Conservation (phyloP, 108 stramenopile genomes). For the Cyclostephanos invisitatus region DNA sequence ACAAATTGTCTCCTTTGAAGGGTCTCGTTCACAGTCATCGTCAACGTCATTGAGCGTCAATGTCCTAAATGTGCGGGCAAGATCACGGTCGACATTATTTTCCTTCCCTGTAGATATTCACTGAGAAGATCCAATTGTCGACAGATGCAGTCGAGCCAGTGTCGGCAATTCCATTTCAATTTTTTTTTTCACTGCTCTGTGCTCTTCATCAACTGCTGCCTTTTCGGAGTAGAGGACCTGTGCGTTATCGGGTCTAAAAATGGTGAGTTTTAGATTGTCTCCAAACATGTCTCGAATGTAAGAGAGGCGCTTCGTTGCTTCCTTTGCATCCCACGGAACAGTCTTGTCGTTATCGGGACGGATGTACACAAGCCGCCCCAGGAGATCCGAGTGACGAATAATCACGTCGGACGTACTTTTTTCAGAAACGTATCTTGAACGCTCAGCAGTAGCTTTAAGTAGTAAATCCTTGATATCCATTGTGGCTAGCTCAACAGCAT, state of each 20-base stretch:
- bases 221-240: constrained; percentile 14
- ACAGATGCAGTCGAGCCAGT: constrained; percentile 42
- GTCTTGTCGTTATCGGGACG: constrained; percentile 10
- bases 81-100: constrained; percentile 2
- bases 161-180: constrained; percentile 23
- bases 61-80: constrained; percentile 3
- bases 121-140: constrained; percentile 56
- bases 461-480: constrained; percentile 24
- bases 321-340: constrained; percentile 29
- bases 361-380: constrained; percentile 21
- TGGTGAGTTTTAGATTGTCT: constrained; percentile 3
- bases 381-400: constrained; percentile 8
- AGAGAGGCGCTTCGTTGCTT: constrained; percentile 23
- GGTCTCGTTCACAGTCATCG: background rate
- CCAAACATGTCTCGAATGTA: constrained; percentile 18
- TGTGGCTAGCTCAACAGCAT: constrained; percentile 1
- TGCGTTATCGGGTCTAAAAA: constrained; percentile 30
- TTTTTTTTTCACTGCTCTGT: constrained; percentile 11
- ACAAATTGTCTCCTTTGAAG: constrained; percentile 43
- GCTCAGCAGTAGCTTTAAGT: background rate
- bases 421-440: constrained; percentile 23
- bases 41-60: constrained; percentile 6
- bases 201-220: constrained; percentile 14
- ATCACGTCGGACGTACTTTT: constrained; percentile 4
- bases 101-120: constrained; percentile 20